Evolutionary conservation across 208 protist species (phyloP).

Genomic region (Acanthamoeba culbertsoni): DNA sequence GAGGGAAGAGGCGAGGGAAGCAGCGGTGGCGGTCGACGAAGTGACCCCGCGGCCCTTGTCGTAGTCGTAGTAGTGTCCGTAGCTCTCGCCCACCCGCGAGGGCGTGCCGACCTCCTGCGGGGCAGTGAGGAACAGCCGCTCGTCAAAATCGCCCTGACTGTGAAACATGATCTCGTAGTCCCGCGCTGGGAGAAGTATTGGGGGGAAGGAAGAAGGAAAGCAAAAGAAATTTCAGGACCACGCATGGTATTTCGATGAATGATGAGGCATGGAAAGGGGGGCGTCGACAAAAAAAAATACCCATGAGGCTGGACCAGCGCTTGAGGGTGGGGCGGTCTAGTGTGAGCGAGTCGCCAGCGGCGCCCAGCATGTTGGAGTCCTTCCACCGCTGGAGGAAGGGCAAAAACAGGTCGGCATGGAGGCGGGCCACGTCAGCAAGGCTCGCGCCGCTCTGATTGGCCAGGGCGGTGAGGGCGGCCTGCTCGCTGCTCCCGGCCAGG

Average conservation of each 20-base stretch:
- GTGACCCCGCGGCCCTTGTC: not conserved
- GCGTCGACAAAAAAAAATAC: not conserved
- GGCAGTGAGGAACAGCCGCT: not conserved
- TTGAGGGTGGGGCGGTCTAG: not conserved
- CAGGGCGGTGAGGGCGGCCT: not conserved
- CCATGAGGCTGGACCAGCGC: not conserved
- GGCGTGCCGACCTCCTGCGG: slow-evolving; percentile 14
- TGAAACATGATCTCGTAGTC: slow-evolving; percentile 47
- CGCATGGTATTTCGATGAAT: too few relatives aligned
- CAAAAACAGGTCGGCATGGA: not conserved
- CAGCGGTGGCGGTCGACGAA: not conserved
- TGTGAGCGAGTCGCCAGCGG: not conserved
- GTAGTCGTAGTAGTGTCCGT: slow-evolving; percentile 39
- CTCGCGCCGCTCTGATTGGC: not conserved
- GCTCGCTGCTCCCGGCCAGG: not conserved
- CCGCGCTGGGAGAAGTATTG: too few relatives aligned
- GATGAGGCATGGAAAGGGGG: not conserved
- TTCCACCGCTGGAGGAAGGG: not conserved
- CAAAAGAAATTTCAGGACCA: not conserved
- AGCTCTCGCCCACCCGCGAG: not conserved
- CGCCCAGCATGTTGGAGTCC: not conserved
- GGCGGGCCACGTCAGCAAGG: not conserved
- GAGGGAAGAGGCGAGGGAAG: not conserved
- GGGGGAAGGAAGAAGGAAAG: not conserved
- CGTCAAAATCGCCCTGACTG: slow-evolving; percentile 25